Evolutionary conservation across 1,139 yeast genomes (phyloP).

Genomic region (Eremothecium sinecaudum): DNA sequence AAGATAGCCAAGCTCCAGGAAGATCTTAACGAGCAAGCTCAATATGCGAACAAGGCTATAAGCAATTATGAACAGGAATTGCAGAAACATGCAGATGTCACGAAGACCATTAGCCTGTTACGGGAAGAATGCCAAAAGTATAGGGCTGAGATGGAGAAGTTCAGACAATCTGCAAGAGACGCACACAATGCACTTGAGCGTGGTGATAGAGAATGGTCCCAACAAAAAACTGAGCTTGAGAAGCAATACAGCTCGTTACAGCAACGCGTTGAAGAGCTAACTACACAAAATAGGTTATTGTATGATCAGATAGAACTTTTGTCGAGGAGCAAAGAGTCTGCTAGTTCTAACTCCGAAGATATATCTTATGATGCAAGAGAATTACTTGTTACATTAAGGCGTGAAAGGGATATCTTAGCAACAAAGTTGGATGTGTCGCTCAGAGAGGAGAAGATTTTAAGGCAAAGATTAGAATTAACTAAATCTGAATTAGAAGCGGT

Average conservation of each 20-base stretch:
- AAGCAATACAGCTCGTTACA: constrained; percentile 44
- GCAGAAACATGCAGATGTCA: constrained; percentile 47
- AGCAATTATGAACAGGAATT: constrained; percentile 50
- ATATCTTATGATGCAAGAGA: constrained; percentile 40
- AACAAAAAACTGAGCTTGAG: constrained; percentile 38
- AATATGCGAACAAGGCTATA: constrained; percentile 44
- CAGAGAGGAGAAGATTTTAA: constrained; percentile 27
- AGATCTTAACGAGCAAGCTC: constrained; percentile 46
- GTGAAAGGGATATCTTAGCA: constrained; percentile 68
- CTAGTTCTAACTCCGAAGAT: constrained; percentile 12
- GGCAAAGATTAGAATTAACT: constrained; percentile 35
- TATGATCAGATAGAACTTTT: constrained; percentile 58
- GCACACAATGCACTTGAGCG: constrained; percentile 30
- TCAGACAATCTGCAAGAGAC: constrained; percentile 31
- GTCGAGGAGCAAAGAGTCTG: constrained; percentile 14
- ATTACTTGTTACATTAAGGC: constrained; percentile 54
- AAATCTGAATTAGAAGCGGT: constrained; percentile 39
- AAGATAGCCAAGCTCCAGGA: constrained; percentile 33
- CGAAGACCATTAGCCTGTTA: constrained; percentile 37
- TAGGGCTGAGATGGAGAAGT: constrained; percentile 32
- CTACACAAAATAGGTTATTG: constrained; percentile 56
- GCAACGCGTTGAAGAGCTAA: constrained; percentile 45
- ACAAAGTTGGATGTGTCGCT: constrained; percentile 41
- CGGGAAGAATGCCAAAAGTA: constrained; percentile 38
- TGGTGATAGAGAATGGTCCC: constrained; percentile 39